phyloP scores from a whole-genome alignment of 2,329 filamentous ascomycete genomes.

The Pseudogymnoascus sp. region DNA sequence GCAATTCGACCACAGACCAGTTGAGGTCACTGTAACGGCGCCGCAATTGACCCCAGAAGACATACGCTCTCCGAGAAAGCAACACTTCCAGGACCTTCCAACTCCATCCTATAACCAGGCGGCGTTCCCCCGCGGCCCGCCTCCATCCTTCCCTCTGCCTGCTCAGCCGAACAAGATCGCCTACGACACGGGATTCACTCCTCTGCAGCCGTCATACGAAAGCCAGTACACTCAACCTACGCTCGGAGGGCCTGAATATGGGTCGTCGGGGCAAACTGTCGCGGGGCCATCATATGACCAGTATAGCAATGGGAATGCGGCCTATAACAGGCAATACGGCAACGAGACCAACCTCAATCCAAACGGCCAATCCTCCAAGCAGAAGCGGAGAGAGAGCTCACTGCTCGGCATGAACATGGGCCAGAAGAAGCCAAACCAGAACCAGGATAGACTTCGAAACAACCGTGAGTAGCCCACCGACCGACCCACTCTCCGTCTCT shows the following conservation, averaged over 20 bases:
- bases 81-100: slow-evolving; percentile 60
- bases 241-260: slow-evolving; percentile 28
- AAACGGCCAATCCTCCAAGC: slow-evolving; percentile 32
- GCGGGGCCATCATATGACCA: slow-evolving; percentile 34
- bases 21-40: slow-evolving; percentile 37
- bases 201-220: slow-evolving; percentile 44
- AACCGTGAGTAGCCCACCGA: slow-evolving; percentile 24
- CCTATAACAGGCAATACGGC: slow-evolving; percentile 27
- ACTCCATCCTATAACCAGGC: slow-evolving; percentile 56
- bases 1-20: slow-evolving; percentile 50
- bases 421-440: slow-evolving; percentile 20
- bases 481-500: slow-evolving; percentile 21
- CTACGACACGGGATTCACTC: slow-evolving; percentile 45
- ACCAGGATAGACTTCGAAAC: slow-evolving; percentile 13
- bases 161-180: slow-evolving; percentile 25
- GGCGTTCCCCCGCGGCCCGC: slow-evolving; percentile 33
- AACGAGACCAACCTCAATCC: slow-evolving; percentile 30
- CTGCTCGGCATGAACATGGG: slow-evolving; percentile 47
- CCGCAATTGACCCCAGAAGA: slow-evolving; percentile 44
- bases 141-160: slow-evolving; percentile 33
- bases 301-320: slow-evolving; percentile 27
- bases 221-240: slow-evolving; percentile 19
- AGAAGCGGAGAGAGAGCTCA: slow-evolving; percentile 51
- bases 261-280: slow-evolving; percentile 21
- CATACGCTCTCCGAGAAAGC: slow-evolving; percentile 55